Percentiles rank a stretch among this genome's conserved stretches.
phyloP scores from a whole-genome alignment of 306 rosid species.

The Sechiopsis laciniata region DNA sequence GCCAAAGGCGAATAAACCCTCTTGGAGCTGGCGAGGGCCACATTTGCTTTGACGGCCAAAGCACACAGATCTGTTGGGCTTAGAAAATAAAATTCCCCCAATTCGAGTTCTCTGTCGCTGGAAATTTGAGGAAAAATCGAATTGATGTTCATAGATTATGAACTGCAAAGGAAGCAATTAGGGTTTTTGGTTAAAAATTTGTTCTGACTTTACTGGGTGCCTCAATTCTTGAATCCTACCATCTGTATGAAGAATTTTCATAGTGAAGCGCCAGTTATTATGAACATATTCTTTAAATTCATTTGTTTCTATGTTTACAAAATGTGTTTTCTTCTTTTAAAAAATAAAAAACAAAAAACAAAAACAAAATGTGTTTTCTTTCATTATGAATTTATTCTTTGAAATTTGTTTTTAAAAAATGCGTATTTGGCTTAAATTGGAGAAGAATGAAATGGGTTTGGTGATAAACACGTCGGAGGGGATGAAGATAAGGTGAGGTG shows the following conservation, averaged over 20 bases:
- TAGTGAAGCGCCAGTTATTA: conserved; percentile 28
- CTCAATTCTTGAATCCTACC: conserved; percentile 49
- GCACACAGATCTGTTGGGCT: conserved; percentile 48
- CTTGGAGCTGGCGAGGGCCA: conserved; percentile 36
- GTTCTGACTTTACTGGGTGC: conserved; percentile 36
- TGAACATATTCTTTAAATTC: no score
- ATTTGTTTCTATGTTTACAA: no score
- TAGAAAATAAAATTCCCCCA: conserved; percentile 49
- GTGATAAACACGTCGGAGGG: no score
- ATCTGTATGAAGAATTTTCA: conserved; percentile 43
- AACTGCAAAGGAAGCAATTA: conserved; percentile 40
- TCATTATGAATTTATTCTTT: no score
- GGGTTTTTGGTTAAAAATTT: conserved; percentile 51
- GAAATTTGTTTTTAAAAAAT: no score
- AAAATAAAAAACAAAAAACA: no score
- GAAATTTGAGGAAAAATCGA: conserved; percentile 26
- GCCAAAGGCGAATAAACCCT: conserved; percentile 1
- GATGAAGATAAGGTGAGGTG: no score
- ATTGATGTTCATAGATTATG: conserved; percentile 49
- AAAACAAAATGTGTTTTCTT: no score
- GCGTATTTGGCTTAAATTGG: no score
- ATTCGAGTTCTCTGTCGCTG: conserved; percentile 43
- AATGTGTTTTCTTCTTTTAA: no score
- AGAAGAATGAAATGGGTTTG: no score
- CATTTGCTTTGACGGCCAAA: conserved; percentile 51